A percentile compares a stretch with the other conserved stretches of the same genome.
These are phyloP conservation scores for Heliamphora exappendiculata DNA, from an alignment of 148 eudicot genomes.

Conservation along the genomic window DNA sequence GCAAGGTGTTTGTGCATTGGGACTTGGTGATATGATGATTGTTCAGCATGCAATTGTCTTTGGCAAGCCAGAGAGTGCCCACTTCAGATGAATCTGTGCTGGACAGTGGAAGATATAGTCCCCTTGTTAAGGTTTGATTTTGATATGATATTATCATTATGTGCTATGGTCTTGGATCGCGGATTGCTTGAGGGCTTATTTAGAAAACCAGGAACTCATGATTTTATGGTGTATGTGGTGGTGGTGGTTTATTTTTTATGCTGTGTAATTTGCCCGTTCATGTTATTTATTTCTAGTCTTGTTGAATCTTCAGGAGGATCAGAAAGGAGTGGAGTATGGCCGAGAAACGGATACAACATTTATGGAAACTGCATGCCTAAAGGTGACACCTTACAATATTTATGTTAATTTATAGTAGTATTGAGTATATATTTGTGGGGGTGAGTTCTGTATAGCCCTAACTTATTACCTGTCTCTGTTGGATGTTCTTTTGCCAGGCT, in stretches of 20 bases:
- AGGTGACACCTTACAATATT: conserved; percentile 23
- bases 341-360: conserved; percentile 27
- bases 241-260: not conserved
- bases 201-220: not conserved
- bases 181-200: not conserved
- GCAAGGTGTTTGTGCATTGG: not conserved
- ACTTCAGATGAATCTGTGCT: no score
- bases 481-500: conserved; percentile 18
- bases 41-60: not conserved
- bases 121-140: not conserved
- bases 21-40: not conserved
- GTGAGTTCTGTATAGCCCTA: not conserved
- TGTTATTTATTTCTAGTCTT: conserved; percentile 3
- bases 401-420: not conserved
- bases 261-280: not conserved
- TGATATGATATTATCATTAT: not conserved
- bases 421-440: not conserved
- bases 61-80: not conserved
- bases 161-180: not conserved
- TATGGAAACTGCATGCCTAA: conserved; percentile 21
- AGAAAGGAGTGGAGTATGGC: conserved; percentile 26
- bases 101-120: no score
- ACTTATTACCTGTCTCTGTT: not conserved
- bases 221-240: not conserved
- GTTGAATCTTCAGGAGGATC: conserved; percentile 27